Percentiles rank a stretch among this genome's conserved stretches.
Evolutionary conservation across 78 protist species (phyloP).

Genomic region (Dictyostelium firmibasis): DNA sequence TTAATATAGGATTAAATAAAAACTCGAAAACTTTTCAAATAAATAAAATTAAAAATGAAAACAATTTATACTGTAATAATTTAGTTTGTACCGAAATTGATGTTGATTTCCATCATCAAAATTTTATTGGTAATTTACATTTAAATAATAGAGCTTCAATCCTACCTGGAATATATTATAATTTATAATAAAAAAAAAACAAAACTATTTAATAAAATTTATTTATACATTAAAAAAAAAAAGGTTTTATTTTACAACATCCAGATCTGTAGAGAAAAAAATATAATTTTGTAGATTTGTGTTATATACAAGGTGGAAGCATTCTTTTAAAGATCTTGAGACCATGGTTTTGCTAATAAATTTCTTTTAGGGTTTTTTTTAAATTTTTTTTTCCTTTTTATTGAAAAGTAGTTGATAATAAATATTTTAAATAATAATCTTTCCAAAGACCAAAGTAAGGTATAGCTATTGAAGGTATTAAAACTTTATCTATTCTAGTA

Average conservation of each 20-base stretch:
- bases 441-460: not conserved
- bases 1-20: not conserved
- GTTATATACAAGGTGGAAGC: no score
- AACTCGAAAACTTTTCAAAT: not conserved
- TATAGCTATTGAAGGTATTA: slow-evolving; percentile 1
- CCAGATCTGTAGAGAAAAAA: no score
- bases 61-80: no score
- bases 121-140: not conserved
- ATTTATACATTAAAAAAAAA: no score
- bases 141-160: not conserved
- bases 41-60: no score
- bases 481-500: not conserved
- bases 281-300: no score
- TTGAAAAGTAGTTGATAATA: not conserved
- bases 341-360: no score
- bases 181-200: not conserved
- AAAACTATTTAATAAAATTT: no score
- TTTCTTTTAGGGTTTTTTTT: not conserved
- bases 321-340: no score
- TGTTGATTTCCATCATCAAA: not conserved
- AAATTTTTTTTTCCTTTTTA: not conserved
- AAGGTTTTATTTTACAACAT: no score
- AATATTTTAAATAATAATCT: slow-evolving; percentile 5
- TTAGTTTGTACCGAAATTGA: not conserved
- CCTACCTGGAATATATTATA: not conserved